Evolutionary conservation across 2,329 filamentous ascomycete genomes (phyloP).

Genomic region (Colletotrichum orchidophilum): DNA sequence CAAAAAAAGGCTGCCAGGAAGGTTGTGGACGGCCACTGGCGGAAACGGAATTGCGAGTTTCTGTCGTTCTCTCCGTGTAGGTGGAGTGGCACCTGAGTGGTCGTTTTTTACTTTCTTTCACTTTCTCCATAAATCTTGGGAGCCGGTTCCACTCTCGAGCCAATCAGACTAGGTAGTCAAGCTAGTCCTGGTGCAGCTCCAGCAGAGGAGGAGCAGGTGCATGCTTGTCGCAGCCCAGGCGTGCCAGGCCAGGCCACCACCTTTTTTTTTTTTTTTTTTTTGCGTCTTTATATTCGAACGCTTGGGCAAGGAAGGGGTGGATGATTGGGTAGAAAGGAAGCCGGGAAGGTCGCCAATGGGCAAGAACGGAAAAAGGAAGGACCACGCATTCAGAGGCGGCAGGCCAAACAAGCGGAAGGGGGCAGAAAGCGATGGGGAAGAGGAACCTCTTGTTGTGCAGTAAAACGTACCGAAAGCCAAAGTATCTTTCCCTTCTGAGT

Average conservation of each 20-base stretch:
- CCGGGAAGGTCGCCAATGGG: background rate
- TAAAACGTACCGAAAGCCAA: background rate
- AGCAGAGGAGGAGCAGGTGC: background rate
- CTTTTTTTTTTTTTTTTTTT: background rate
- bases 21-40: background rate
- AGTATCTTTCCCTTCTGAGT: background rate
- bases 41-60: constrained; percentile 22
- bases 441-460: background rate
- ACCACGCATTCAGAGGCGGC: background rate
- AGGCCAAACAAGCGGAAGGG: background rate
- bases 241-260: background rate
- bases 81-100: constrained; percentile 32
- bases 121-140: background rate
- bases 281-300: too few species aligned
- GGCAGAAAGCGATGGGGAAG: background rate
- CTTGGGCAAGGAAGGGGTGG: background rate
- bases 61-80: constrained; percentile 5
- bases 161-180: background rate
- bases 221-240: background rate
- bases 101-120: constrained; percentile 12
- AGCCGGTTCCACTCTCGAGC: background rate
- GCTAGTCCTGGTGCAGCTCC: background rate
- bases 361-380: background rate
- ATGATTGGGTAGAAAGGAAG: background rate
- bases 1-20: background rate